Base-by-base conservation (phyloP, 352 stramenopile species). In the Thalassiosira livingstoniorum region DNA sequence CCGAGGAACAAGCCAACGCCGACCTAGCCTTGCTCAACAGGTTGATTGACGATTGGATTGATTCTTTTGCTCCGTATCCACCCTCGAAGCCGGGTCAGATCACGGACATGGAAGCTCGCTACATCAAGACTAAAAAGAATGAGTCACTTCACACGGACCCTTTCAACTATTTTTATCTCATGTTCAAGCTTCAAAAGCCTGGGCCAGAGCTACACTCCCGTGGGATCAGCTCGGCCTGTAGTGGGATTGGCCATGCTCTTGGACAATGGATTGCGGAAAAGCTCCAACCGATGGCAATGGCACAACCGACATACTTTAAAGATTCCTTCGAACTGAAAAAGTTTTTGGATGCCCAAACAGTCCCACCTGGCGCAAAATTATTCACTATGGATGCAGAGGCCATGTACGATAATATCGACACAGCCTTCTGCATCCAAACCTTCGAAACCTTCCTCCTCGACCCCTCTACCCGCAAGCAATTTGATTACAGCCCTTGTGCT, bases 381-480 rank as follows among this genome's bases (percentile, higher is more conserved):
- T 34, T 58, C 31, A 60, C 63, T 3, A 2, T 15, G 10, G 63
- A 71, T 58, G 63, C 63, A 21, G 23, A 25, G 4, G 55, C 63
- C 5, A 71, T 71, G 63, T 71, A 71, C 37, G 58, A 11, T 23
- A 71, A 71, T 21, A 71, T 71, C 23, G 34, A 55, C 25, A 71
- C 63, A 18, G 47, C 35, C 2, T 39, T 31, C 25, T 34, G 35
- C 35, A 34, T 71, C 63, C 21, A 25, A 71, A 31, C 58, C 7
- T 58, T 71, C 37, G 15, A n/a, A 3, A 13, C 4, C 11, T 71
- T n/a, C 18, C 37, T 60, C 32, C 18, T 47, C 37, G 25, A 31
- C 63, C 34, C 34, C 4, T 4, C 55, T 11, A n/a, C n/a, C n/a
- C n/a, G n/a, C n/a, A 45, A 4, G 45, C 5, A 11, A 35, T 23